Conservation (phyloP, 805 yeast species). For the Nakazawaea siamensis region DNA sequence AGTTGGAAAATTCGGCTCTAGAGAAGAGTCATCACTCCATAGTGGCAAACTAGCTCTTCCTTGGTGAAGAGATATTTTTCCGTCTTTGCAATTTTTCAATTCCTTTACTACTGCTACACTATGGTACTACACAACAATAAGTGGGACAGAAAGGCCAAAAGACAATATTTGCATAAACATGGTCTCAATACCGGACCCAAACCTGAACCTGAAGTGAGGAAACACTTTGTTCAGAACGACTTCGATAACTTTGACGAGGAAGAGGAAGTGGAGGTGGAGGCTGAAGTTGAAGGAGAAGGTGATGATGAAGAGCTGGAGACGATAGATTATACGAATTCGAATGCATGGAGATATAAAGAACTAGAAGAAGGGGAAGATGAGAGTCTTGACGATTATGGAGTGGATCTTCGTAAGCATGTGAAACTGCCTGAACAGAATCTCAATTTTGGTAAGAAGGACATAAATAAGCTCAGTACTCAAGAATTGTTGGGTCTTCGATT, state of each 20-base stretch:
- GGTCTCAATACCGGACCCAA: constrained; percentile 15
- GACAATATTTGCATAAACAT: constrained; percentile 33
- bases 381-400: constrained; percentile 2
- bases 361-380: constrained; percentile 9
- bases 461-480: constrained; percentile 2
- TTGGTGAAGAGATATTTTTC: too few relatives aligned
- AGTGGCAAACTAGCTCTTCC: too few relatives aligned
- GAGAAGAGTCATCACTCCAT: too few relatives aligned
- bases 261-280: background rate
- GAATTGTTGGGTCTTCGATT: constrained; percentile 9
- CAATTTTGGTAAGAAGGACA: background rate
- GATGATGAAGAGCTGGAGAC: background rate
- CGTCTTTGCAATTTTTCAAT: too few relatives aligned
- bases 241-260: constrained; percentile 2
- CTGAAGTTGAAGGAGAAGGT: background rate
- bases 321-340: too few relatives aligned
- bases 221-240: constrained; percentile 10
- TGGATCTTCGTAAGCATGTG: background rate
- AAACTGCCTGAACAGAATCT: background rate
- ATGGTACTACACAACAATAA: constrained; percentile 48
- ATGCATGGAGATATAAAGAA: background rate
- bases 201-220: constrained; percentile 3
- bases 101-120: background rate
- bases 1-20: too few relatives aligned
- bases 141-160: constrained; percentile 41